Percentiles rank a stretch among this genome's conserved stretches.
phyloP scores from a whole-genome alignment of 768 basidiomycete species.

The Chiua virens region DNA sequence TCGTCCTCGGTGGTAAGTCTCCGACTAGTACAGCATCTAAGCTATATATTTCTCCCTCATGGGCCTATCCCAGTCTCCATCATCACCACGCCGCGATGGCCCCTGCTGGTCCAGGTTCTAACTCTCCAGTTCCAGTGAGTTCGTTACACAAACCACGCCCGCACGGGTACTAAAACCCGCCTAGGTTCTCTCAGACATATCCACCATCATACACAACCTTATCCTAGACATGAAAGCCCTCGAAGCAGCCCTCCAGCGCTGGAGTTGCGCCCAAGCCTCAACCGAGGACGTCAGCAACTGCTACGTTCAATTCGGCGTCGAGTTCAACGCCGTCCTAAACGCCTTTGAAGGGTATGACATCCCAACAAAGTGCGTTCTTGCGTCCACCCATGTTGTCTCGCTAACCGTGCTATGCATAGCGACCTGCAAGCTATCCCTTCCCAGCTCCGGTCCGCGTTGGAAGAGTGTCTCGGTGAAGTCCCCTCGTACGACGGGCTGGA shows the following conservation, averaged over 20 bases:
- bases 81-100: neutral
- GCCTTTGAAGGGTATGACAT: conserved; percentile 78
- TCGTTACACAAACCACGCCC: no score
- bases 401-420: conserved; percentile 18
- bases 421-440: conserved; percentile 41
- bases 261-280: conserved; percentile 59
- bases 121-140: neutral
- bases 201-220: conserved; percentile 11
- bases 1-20: no score
- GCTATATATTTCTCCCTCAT: neutral
- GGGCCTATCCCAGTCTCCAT: neutral
- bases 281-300: conserved; percentile 83
- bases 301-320: conserved; percentile 86
- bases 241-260: conserved; percentile 67
- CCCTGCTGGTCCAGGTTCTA: neutral
- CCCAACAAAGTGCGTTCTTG: conserved; percentile 63
- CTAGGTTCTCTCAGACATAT: neutral
- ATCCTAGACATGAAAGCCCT: conserved; percentile 83
- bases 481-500: conserved; percentile 35
- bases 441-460: conserved; percentile 39
- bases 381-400: no score
- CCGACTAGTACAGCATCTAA: neutral
- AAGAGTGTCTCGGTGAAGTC: conserved; percentile 44
- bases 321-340: conserved; percentile 77
- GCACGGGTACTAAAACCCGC: neutral